These are phyloP conservation scores for Coemansia sp. DNA, from an alignment of 192 early-diverging fungal genomes.

Conservation along the genomic window DNA sequence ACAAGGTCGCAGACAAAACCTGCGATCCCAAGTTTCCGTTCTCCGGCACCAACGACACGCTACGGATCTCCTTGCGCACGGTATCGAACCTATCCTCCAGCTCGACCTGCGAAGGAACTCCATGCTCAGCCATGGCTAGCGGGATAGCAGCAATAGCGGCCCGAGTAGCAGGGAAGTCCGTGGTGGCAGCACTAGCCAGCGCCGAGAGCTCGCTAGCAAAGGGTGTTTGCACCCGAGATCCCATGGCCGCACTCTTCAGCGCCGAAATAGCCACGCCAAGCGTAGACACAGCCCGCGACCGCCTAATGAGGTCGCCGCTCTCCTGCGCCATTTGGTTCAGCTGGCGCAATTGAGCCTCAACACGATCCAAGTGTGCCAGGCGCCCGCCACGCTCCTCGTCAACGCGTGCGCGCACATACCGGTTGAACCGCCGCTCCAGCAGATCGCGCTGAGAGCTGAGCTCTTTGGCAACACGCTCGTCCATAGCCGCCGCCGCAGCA, in stretches of 20 bases:
- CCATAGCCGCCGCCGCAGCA: conserved; percentile 44
- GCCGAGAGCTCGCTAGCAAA: conserved; percentile 74
- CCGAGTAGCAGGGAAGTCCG: conserved; percentile 51
- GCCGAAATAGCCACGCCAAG: conserved; percentile 66
- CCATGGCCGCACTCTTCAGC: conserved; percentile 57
- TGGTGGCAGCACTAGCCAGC: conserved; percentile 56
- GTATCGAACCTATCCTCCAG: conserved; percentile 68
- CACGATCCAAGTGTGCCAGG: conserved; percentile 78
- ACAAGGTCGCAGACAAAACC: conserved; percentile 66
- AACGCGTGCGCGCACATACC: conserved; percentile 73
- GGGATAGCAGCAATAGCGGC: conserved; percentile 65
- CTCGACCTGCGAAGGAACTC: conserved; percentile 64
- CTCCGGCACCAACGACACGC: conserved; percentile 81
- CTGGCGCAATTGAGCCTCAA: conserved; percentile 72
- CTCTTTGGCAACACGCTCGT: conserved; percentile 59
- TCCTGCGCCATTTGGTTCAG: conserved; percentile 67
- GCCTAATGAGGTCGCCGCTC: conserved; percentile 66
- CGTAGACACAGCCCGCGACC: conserved; percentile 58
- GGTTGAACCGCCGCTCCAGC: conserved; percentile 75
- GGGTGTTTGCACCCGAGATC: conserved; percentile 48
- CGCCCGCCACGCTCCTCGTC: conserved; percentile 90
- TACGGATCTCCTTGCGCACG: conserved; percentile 67
- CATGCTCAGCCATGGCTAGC: conserved; percentile 57
- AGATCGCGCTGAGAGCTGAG: conserved; percentile 66
- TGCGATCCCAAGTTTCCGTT: conserved; percentile 86